Conservation (phyloP, 106 monocot species). For the Allium cepa region DNA sequence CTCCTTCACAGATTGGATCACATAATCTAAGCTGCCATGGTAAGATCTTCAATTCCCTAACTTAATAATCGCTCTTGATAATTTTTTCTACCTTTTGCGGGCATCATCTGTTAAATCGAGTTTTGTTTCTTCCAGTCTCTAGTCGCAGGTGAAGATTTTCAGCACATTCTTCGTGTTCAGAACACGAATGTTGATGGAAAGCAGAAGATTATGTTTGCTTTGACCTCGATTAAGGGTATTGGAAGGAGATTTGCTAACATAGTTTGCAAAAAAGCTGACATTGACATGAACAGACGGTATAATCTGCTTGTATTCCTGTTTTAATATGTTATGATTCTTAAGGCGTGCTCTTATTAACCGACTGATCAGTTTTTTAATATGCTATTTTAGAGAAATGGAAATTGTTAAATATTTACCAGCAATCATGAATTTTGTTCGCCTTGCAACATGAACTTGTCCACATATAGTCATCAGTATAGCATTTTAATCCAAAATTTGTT, state of each 20-base stretch:
- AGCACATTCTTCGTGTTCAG: slow-evolving; percentile 91
- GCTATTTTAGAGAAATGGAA: too few species aligned
- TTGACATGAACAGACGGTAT: slow-evolving; percentile 95
- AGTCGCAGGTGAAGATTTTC: slow-evolving; percentile 86
- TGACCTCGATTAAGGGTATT: slow-evolving; percentile 94
- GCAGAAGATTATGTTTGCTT: slow-evolving; percentile 91
- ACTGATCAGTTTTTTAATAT: too few species aligned
- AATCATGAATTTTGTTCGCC: too few species aligned
- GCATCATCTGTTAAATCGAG: too few species aligned
- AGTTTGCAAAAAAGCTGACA: slow-evolving; percentile 93
- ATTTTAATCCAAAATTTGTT: too few species aligned
- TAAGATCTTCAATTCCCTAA: background rate
- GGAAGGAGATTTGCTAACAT: slow-evolving; percentile 88
- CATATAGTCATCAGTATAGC: too few species aligned
- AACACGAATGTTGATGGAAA: slow-evolving; percentile 98
- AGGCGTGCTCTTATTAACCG: too few species aligned
- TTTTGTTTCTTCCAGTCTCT: slow-evolving; percentile 28
- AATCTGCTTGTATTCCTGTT: background rate
- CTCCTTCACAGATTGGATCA: background rate
- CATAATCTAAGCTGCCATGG: background rate
- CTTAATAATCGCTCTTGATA: too few species aligned
- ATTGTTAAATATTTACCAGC: too few species aligned
- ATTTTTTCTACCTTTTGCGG: too few species aligned
- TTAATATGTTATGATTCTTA: too few species aligned
- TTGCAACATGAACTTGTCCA: too few species aligned